Percentiles rank a stretch among this genome's conserved stretches.
Evolutionary conservation across 345 rosid genomes (phyloP).

Genomic region (Leavenworthia alabamica): DNA sequence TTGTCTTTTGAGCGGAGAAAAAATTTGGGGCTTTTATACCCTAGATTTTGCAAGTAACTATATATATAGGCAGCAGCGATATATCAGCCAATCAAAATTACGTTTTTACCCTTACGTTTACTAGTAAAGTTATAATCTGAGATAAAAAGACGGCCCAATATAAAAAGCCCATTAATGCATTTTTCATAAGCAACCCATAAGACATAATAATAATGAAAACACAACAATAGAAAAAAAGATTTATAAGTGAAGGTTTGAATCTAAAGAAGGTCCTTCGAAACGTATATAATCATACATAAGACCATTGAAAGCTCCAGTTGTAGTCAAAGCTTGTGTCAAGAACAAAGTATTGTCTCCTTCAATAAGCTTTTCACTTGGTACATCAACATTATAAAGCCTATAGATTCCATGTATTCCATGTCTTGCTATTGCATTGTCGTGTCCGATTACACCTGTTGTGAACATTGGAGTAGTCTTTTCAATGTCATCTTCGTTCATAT

Average conservation of each 20-base stretch:
- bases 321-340: slow-evolving; percentile 50
- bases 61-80: slow-evolving; percentile 59
- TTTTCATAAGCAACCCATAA: background rate
- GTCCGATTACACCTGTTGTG: too few species aligned
- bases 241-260: background rate
- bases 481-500: too few species aligned
- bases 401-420: slow-evolving; percentile 74
- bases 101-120: background rate
- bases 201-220: background rate
- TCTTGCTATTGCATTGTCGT: too few species aligned
- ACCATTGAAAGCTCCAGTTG: slow-evolving; percentile 56
- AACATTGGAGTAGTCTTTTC: too few species aligned
- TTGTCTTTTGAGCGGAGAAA: slow-evolving; percentile 46
- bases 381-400: slow-evolving; percentile 54
- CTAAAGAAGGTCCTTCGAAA: slow-evolving; percentile 60
- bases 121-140: background rate
- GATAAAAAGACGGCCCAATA: background rate
- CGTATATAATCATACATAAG: slow-evolving; percentile 91
- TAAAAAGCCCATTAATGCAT: background rate
- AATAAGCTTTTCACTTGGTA: slow-evolving; percentile 40
- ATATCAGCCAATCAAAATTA: background rate
- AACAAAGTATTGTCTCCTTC: slow-evolving; percentile 61
- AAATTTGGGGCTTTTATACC: slow-evolving; percentile 68
- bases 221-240: background rate
- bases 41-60: slow-evolving; percentile 59